These are phyloP conservation scores for Oenanthe sinensis DNA, from an alignment of 129 eudicot species.

Conservation along the genomic window DNA sequence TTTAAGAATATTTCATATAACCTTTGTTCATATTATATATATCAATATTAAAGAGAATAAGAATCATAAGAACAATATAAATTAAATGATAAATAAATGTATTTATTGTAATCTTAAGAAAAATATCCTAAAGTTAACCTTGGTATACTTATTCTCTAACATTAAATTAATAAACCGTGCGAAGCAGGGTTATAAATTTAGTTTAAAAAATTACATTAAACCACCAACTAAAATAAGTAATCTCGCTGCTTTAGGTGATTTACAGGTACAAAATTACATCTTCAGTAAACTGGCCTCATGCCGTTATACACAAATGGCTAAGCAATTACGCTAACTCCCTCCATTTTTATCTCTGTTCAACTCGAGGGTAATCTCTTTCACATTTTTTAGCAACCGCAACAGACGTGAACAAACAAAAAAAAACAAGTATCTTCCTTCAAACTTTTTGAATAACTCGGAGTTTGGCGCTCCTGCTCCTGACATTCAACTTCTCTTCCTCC, in stretches of 20 bases:
- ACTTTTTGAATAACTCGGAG: constrained; percentile 77
- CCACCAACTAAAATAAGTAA: neutral
- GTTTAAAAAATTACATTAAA: too few species aligned
- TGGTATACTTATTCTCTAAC: too few species aligned
- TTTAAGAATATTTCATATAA: too few species aligned
- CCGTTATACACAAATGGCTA: neutral
- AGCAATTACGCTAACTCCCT: neutral
- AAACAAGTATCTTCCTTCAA: constrained; percentile 9
- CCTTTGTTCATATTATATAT: too few species aligned
- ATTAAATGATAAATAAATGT: too few species aligned
- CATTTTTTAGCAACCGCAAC: neutral
- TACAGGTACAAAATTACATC: neutral
- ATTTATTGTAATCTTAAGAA: too few species aligned
- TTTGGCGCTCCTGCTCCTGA: constrained; percentile 86
- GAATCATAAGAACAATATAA: too few species aligned
- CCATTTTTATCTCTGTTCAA: neutral
- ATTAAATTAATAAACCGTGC: too few species aligned
- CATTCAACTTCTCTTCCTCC: constrained; percentile 74
- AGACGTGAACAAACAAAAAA: neutral
- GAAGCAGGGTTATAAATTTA: too few species aligned
- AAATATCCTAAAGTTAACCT: too few species aligned
- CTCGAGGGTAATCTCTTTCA: neutral
- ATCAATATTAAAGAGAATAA: too few species aligned
- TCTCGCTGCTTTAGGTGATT: neutral
- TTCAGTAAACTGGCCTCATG: neutral